Evolutionary conservation across 495 filamentous ascomycete species (phyloP).

Genomic region (Endocarpon pusillum): DNA sequence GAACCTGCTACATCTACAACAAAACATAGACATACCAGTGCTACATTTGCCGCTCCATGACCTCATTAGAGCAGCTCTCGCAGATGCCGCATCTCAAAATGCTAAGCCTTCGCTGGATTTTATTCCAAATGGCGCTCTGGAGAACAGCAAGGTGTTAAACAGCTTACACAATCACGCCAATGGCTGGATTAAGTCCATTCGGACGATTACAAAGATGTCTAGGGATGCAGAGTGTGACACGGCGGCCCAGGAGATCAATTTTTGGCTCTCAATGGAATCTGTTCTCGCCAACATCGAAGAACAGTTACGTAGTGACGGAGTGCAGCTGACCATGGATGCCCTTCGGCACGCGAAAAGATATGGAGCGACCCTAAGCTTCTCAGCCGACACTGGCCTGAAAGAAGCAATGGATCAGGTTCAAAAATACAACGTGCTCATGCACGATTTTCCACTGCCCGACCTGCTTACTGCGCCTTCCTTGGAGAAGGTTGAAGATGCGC

Average conservation of each 20-base stretch:
- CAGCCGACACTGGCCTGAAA: constrained; percentile 82
- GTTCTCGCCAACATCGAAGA: constrained; percentile 77
- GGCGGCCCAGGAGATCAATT: constrained; percentile 93
- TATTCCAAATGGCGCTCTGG: constrained; percentile 51
- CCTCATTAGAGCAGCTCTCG: constrained; percentile 66
- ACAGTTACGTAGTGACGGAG: constrained; percentile 74
- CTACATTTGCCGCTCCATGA: constrained; percentile 56
- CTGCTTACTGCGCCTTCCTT: constrained; percentile 80
- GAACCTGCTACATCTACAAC: constrained; percentile 76
- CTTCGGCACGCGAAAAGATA: constrained; percentile 91
- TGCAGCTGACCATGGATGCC: constrained; percentile 81
- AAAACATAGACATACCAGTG: constrained; percentile 94
- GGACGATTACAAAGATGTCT: constrained; percentile 88
- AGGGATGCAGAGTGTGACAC: constrained; percentile 76
- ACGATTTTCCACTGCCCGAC: constrained; percentile 92
- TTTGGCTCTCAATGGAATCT: constrained; percentile 92
- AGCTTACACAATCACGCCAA: constrained; percentile 85
- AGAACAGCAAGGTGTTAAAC: constrained; percentile 83
- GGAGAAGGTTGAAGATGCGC: constrained; percentile 75
- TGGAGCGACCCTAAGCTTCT: constrained; percentile 89
- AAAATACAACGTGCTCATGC: constrained; percentile 96
- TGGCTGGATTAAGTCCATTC: constrained; percentile 95
- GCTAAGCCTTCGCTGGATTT: constrained; percentile 55
- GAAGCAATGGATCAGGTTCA: constrained; percentile 89
- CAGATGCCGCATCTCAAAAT: constrained; percentile 47